These are phyloP conservation scores for Aspergillus saccharolyticus DNA, from an alignment of 495 filamentous ascomycete genomes.

Conservation along the genomic window DNA sequence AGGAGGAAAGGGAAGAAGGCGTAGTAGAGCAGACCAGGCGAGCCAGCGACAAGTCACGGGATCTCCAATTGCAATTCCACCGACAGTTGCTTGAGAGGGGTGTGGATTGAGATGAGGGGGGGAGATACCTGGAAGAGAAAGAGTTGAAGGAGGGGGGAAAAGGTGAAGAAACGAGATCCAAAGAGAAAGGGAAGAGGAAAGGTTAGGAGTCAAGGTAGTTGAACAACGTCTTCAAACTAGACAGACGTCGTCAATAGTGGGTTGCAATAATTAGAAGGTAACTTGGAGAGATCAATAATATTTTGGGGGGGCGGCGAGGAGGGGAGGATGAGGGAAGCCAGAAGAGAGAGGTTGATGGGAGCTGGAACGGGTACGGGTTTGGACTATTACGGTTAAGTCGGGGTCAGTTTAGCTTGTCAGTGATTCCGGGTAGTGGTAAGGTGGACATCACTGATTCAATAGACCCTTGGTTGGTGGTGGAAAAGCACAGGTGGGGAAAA, in stretches of 20 bases:
- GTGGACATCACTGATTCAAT: not conserved
- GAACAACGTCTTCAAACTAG: not conserved
- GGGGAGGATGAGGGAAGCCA: not conserved
- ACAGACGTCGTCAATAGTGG: not conserved
- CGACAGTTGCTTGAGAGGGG: not conserved
- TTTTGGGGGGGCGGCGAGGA: not conserved
- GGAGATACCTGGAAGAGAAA: conserved; percentile 7
- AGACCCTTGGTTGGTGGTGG: not conserved
- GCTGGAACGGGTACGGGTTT: not conserved
- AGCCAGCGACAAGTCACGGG: conserved; percentile 19
- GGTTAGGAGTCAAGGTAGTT: no score
- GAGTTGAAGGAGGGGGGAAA: conserved; percentile 3
- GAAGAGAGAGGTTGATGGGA: not conserved
- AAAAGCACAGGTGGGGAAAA: not conserved
- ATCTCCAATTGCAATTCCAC: conserved; percentile 10
- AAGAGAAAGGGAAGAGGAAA: conserved; percentile 1
- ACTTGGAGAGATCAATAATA: not conserved
- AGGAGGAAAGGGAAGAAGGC: conserved; percentile 8
- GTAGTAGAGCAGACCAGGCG: conserved; percentile 9
- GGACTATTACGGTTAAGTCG: not conserved
- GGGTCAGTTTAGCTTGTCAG: not conserved
- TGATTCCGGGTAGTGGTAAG: not conserved
- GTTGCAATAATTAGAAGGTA: not conserved
- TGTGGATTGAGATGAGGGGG: not conserved
- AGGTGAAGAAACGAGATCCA: not conserved